phyloP scores from a whole-genome alignment of 805 yeast genomes.

The Suhomyces tanzawaensis region DNA sequence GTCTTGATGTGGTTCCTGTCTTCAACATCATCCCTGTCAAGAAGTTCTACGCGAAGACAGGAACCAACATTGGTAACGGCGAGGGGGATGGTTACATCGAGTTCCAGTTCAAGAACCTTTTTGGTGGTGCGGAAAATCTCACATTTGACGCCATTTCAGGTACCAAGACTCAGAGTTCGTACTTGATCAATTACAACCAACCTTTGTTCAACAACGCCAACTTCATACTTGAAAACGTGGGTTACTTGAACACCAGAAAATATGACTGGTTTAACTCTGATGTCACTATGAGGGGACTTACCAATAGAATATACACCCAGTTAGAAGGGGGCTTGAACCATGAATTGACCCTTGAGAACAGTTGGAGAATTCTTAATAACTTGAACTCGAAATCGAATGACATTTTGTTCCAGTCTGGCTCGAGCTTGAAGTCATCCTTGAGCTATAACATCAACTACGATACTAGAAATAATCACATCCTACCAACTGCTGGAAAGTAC shows the following conservation, averaged over 20 bases:
- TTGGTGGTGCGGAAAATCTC: conserved; percentile 56
- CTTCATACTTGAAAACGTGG: conserved; percentile 37
- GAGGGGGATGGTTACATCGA: conserved; percentile 94
- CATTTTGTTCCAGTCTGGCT: conserved; percentile 42
- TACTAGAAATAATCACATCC: conserved; percentile 40
- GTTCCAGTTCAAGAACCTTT: conserved; percentile 55
- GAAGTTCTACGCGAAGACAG: conserved; percentile 79
- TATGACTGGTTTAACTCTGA: conserved; percentile 51
- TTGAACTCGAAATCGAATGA: conserved; percentile 27
- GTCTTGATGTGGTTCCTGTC: conserved; percentile 32
- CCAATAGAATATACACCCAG: conserved; percentile 40
- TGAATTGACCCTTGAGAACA: conserved; percentile 47
- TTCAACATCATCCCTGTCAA: conserved; percentile 54
- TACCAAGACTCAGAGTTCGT: conserved; percentile 49
- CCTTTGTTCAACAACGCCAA: conserved; percentile 45
- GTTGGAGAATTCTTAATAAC: conserved; percentile 37
- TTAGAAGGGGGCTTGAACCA: conserved; percentile 39
- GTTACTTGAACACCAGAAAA: conserved; percentile 42
- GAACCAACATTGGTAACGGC: conserved; percentile 94
- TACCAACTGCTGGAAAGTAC: conserved; percentile 44
- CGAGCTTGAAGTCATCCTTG: conserved; percentile 44
- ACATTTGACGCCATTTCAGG: conserved; percentile 53
- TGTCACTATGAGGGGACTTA: conserved; percentile 42
- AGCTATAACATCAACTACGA: conserved; percentile 42
- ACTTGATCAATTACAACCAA: conserved; percentile 45